Base-by-base conservation (phyloP, 2,329 filamentous ascomycete genomes). In the Sclerotinia glacialis region DNA sequence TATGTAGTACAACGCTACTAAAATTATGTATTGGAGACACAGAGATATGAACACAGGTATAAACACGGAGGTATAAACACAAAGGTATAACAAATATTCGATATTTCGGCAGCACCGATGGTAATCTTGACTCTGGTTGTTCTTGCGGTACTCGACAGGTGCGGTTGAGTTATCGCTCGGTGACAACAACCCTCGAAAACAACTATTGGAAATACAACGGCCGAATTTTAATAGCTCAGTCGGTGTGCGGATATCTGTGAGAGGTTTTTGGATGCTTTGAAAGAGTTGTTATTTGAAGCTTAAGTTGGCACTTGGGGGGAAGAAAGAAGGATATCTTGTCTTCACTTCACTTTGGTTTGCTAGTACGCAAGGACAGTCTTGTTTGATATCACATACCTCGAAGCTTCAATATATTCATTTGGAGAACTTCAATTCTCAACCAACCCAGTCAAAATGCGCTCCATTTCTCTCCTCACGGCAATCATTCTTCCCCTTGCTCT, bases 91-190 rank as follows among this genome's bases (percentile, higher is more conserved):
- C 42, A 47, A 59, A 16, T 14, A 21, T 61, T 61, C 31, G 9
- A 61, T 60, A 49, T 12, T 21, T 61, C 44, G 58, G 58, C 58
- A 61, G 3, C 21, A 61, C 58, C 21, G 44, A 37, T 31, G n/a
- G 49, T 14, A 49, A 26, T 49, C 11, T 21, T 23, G 21, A 40
- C 2, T 40, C 37, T 40, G 12, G 2, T 49, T 14, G 28, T 37
- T 37, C 44, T 49, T 49, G 58, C 14, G 44, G 21, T 50, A 61
- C 58, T 49, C 44, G 44, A 49, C 44, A 49, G 58, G 28, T 50
- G 58, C 1, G 12, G 9, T 18, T 37, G n/a, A 49, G 21, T 37
- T 37, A 18, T 50, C 5, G 44, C 58, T 49, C n/a, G 21, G 31
- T 26, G 44, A 49, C 31, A 37, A 37, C 3, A 9, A 31, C 12